These are phyloP conservation scores for Boletus pseudopeckii DNA, from an alignment of 768 basidiomycete species.

Conservation along the genomic window DNA sequence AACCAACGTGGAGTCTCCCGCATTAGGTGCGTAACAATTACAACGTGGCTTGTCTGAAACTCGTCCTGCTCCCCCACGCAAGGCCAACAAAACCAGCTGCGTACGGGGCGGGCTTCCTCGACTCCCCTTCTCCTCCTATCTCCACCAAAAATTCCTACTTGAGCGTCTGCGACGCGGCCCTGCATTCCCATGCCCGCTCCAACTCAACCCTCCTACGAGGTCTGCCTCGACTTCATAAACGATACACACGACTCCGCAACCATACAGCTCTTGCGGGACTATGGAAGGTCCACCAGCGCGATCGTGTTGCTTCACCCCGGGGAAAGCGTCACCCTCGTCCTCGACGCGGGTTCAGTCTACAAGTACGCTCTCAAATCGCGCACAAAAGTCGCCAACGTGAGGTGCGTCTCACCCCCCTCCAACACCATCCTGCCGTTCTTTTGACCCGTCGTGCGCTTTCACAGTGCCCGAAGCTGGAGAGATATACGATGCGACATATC, in stretches of 20 bases:
- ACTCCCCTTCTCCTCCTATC: slow-evolving; percentile 14
- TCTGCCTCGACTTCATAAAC: slow-evolving; percentile 66
- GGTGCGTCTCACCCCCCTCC: slow-evolving; percentile 40
- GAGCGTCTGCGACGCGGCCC: slow-evolving; percentile 36
- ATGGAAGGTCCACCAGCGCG: slow-evolving; percentile 52
- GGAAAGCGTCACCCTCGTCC: slow-evolving; percentile 61
- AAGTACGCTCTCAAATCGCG: slow-evolving; percentile 65
- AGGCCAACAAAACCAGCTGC: slow-evolving; percentile 33
- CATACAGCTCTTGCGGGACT: slow-evolving; percentile 62
- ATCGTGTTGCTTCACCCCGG: slow-evolving; percentile 58
- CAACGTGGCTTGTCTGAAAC: slow-evolving; percentile 29
- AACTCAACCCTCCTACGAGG: slow-evolving; percentile 54
- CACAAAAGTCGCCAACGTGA: slow-evolving; percentile 65
- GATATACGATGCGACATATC: slow-evolving; percentile 61
- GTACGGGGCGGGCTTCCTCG: slow-evolving; percentile 25
- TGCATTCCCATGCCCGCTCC: slow-evolving; percentile 50
- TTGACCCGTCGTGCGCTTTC: background rate
- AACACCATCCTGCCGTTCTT: background rate
- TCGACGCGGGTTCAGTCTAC: slow-evolving; percentile 67
- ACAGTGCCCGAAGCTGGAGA: slow-evolving; percentile 64
- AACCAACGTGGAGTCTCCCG: slow-evolving; percentile 29
- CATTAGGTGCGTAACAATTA: slow-evolving; percentile 30
- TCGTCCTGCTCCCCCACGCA: slow-evolving; percentile 28
- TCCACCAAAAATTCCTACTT: slow-evolving; percentile 11
- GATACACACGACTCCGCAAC: slow-evolving; percentile 64